phyloP scores from a whole-genome alignment of 768 basidiomycete species.

The Suillus subluteus region DNA sequence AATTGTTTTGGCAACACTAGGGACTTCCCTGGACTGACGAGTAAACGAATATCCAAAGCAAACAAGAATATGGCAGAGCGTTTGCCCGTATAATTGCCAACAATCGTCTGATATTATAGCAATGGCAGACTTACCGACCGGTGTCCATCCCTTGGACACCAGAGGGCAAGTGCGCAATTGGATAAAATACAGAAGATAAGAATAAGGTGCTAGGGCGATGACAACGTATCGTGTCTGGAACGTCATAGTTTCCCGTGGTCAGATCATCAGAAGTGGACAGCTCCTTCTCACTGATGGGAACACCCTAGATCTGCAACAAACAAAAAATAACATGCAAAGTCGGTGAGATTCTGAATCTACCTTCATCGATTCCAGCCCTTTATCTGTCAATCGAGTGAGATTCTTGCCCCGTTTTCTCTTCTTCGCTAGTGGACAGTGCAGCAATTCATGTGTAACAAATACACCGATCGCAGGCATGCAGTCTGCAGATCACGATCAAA shows the following conservation, averaged over 20 bases:
- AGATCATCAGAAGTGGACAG: not conserved
- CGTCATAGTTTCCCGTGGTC: not conserved
- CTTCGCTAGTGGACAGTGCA: not conserved
- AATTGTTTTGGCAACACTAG: not conserved
- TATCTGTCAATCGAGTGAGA: not conserved
- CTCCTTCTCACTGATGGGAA: not conserved
- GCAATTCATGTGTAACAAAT: not conserved
- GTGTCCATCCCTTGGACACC: slow-evolving; percentile 5
- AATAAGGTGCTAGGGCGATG: not conserved
- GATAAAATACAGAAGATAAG: not conserved
- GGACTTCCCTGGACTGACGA: not conserved
- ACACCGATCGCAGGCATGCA: not conserved
- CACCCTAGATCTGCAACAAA: not conserved
- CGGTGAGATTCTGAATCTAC: not conserved
- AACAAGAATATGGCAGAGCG: not conserved
- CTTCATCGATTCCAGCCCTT: not conserved
- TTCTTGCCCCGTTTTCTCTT: not conserved
- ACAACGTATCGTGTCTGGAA: not conserved
- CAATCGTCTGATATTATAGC: not conserved
- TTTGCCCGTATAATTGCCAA: not conserved
- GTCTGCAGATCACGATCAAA: not conserved
- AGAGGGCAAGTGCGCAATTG: slow-evolving; percentile 1
- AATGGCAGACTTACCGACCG: not conserved
- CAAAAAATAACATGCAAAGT: not conserved
- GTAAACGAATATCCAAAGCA: not conserved